A percentile compares a stretch with the other conserved stretches of the same genome.
Evolutionary conservation across 2,329 filamentous ascomycete genomes (phyloP).

Genomic region (Beauveria australis): DNA sequence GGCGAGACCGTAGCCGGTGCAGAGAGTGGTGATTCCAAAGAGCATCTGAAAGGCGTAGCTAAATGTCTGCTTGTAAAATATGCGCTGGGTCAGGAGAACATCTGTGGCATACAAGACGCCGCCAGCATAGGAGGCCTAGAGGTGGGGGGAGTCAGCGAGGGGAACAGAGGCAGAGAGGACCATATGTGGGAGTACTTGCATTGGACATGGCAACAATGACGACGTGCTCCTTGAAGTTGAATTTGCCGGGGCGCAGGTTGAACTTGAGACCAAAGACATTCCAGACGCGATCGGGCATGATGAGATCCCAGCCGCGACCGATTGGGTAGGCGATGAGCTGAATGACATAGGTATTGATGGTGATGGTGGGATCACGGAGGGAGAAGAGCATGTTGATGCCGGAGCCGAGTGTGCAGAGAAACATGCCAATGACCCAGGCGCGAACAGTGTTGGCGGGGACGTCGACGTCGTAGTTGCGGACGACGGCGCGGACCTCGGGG

Average conservation of each 20-base stretch:
- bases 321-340: constrained; percentile 55
- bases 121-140: constrained; percentile 47
- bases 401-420: constrained; percentile 55
- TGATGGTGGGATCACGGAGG: constrained; percentile 49
- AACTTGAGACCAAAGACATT: constrained; percentile 45
- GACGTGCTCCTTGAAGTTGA: constrained; percentile 56
- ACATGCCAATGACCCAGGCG: constrained; percentile 53
- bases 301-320: constrained; percentile 44
- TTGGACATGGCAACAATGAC: constrained; percentile 58
- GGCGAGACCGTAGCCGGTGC: constrained; percentile 50
- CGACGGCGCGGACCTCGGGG: constrained; percentile 57
- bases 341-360: constrained; percentile 53
- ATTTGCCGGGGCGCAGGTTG: constrained; percentile 48
- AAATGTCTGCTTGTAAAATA: constrained; percentile 51
- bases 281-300: constrained; percentile 45
- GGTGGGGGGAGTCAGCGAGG: constrained; percentile 11
- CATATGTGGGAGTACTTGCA: constrained; percentile 29
- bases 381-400: constrained; percentile 55
- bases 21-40: constrained; percentile 45
- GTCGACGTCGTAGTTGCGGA: constrained; percentile 57
- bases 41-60: constrained; percentile 47
- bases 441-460: constrained; percentile 57
- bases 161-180: constrained; percentile 3
- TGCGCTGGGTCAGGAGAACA: constrained; percentile 39
- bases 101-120: constrained; percentile 49